Evolutionary conservation across 1,284 basidiomycete genomes (phyloP).

Genomic region (Anthracocystis panici-leucophaei): DNA sequence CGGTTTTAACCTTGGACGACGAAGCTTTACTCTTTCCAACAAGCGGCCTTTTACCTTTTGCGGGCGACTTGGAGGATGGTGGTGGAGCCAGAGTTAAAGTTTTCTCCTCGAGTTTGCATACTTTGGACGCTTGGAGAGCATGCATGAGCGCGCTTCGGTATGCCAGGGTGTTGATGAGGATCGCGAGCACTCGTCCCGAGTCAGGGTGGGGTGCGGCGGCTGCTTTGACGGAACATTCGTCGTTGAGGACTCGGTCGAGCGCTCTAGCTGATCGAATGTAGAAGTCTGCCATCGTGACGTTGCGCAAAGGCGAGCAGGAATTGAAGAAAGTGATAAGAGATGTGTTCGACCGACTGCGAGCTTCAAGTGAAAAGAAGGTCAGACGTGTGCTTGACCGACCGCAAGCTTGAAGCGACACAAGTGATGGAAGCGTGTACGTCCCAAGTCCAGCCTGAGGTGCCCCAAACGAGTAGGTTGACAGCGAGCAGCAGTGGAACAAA

Average conservation of each 20-base stretch:
- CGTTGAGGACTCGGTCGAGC: slow-evolving; percentile 52
- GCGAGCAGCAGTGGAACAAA: too few relatives aligned
- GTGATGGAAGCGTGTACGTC: too few relatives aligned
- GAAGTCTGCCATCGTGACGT: slow-evolving; percentile 56
- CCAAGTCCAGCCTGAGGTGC: too few relatives aligned
- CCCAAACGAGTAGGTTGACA: too few relatives aligned
- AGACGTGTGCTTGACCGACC: too few relatives aligned
- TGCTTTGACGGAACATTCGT: slow-evolving; percentile 61
- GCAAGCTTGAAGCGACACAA: too few relatives aligned
- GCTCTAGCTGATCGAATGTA: slow-evolving; percentile 58
- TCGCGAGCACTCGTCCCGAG: slow-evolving; percentile 57
- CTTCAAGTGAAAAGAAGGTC: too few relatives aligned
- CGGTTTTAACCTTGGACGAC: not conserved
- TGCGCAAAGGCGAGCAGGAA: not conserved
- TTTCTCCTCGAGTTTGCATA: slow-evolving; percentile 41
- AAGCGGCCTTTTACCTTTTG: not conserved
- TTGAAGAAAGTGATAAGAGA: not conserved
- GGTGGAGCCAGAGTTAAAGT: slow-evolving; percentile 28
- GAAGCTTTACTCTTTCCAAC: not conserved
- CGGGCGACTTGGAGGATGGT: not conserved
- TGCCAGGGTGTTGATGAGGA: slow-evolving; percentile 59
- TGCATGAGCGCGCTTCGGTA: slow-evolving; percentile 45
- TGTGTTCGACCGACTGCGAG: not conserved
- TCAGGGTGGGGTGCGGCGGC: slow-evolving; percentile 45
- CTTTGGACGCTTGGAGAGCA: slow-evolving; percentile 35